These are phyloP conservation scores for Diutina neorugosa DNA, from an alignment of 1,139 yeast species.

Conservation along the genomic window DNA sequence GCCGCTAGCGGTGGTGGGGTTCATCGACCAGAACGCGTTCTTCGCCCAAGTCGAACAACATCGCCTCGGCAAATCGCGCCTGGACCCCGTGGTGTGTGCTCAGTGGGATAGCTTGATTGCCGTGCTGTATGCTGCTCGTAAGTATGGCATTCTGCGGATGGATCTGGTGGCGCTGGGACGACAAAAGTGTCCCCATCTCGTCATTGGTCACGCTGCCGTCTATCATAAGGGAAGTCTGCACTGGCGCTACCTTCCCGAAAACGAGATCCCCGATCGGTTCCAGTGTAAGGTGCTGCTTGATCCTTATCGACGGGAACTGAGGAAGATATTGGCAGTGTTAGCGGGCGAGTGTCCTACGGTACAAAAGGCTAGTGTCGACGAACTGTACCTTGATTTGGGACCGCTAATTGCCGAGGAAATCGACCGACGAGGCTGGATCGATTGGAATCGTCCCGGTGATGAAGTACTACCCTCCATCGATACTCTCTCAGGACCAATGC, in stretches of 20 bases:
- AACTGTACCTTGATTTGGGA: slow-evolving; percentile 79
- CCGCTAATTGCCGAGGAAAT: slow-evolving; percentile 15
- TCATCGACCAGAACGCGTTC: slow-evolving; percentile 87
- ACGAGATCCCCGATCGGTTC: slow-evolving; percentile 26
- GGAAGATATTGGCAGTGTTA: slow-evolving; percentile 63
- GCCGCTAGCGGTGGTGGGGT: slow-evolving; percentile 73
- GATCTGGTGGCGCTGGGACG: slow-evolving; percentile 58
- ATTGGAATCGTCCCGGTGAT: slow-evolving; percentile 23
- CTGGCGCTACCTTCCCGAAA: slow-evolving; percentile 48
- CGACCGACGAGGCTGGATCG: slow-evolving; percentile 5
- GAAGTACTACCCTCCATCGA: slow-evolving; percentile 12
- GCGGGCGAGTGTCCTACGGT: slow-evolving; percentile 45
- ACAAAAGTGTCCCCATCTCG: slow-evolving; percentile 60
- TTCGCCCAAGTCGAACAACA: slow-evolving; percentile 90
- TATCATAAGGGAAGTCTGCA: slow-evolving; percentile 75
- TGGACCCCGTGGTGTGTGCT: slow-evolving; percentile 85
- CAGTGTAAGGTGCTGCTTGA: slow-evolving; percentile 79
- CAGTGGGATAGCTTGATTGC: slow-evolving; percentile 91
- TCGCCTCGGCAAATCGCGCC: slow-evolving; percentile 47
- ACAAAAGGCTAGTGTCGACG: slow-evolving; percentile 95
- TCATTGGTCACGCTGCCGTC: slow-evolving; percentile 88
- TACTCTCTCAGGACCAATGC: not conserved
- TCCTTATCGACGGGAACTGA: slow-evolving; percentile 79
- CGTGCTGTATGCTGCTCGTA: slow-evolving; percentile 79
- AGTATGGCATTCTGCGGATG: slow-evolving; percentile 71